These are phyloP conservation scores for Leucaena leucocephala DNA, from an alignment of 306 rosid species.

Conservation along the genomic window DNA sequence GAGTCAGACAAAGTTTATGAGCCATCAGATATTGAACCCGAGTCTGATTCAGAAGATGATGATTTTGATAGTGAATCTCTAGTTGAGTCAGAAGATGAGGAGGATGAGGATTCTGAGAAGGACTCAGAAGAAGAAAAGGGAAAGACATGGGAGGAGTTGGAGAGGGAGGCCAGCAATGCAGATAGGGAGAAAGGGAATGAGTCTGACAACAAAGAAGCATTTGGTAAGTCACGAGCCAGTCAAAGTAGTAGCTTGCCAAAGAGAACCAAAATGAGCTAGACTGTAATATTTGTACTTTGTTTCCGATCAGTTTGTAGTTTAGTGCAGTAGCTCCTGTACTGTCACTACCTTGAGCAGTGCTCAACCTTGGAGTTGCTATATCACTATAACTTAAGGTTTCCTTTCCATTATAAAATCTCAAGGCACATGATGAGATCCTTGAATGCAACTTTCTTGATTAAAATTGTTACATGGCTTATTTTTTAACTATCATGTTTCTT, in stretches of 20 bases:
- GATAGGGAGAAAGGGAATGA: slow-evolving; percentile 89
- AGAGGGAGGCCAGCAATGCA: neutral
- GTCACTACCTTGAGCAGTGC: slow-evolving; percentile 20
- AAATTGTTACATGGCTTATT: slow-evolving; percentile 1
- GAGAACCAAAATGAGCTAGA: slow-evolving; percentile 68
- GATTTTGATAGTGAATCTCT: slow-evolving; percentile 79
- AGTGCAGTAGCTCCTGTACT: neutral
- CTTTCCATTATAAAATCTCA: neutral
- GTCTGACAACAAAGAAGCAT: slow-evolving; percentile 89
- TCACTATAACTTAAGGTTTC: slow-evolving; percentile 25
- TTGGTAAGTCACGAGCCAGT: slow-evolving; percentile 72
- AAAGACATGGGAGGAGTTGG: too few species aligned
- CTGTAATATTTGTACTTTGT: slow-evolving; percentile 4
- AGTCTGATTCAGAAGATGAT: slow-evolving; percentile 88
- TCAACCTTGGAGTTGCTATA: slow-evolving; percentile 18
- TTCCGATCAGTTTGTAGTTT: neutral
- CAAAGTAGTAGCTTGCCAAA: slow-evolving; percentile 57
- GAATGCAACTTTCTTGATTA: neutral
- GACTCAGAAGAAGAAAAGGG: too few species aligned
- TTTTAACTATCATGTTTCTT: neutral
- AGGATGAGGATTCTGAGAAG: slow-evolving; percentile 38
- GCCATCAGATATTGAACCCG: slow-evolving; percentile 85
- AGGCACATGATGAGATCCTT: slow-evolving; percentile 11
- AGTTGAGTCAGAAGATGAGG: slow-evolving; percentile 76
- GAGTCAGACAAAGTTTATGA: neutral